Base-by-base conservation (phyloP, 2,329 filamentous ascomycete genomes). In the Aaosphaeria arxii region DNA sequence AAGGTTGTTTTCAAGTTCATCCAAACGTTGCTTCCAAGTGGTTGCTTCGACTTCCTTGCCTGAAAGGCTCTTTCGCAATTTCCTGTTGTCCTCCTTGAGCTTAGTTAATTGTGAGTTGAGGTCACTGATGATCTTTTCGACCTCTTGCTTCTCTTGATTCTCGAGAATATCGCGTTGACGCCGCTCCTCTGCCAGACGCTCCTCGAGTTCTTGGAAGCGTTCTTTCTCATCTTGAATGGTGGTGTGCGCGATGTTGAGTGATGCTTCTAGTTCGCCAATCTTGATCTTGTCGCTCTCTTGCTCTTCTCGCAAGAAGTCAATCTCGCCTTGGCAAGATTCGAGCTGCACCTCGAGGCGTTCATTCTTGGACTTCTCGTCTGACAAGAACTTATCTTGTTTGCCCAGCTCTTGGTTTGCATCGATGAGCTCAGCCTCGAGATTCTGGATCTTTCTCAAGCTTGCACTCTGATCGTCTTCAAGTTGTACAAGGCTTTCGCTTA, bases 211-310 rank as follows among this genome's bases (percentile, higher is more conserved):
- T 29, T 69, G 68, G 50, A 74, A 62, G 45, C 72, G 85, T 51
- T 96, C 91, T 69, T 87, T 88, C 69, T 96, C 91, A 44, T 94
- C 91, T 48, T 87, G 83, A n/a, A 96, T 75, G 43, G 77, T 83
- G 62, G 90, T 84, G 66, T 95, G 88, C n/a, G 85, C 81, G 48
- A 84, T 87, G 59, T 89, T 88, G 35, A 96, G 74, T 11, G 86
- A 84, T 6, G 89, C 88, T 64, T 97, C 91, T 6, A 97, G 78
- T 63, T 97, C 91, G 35, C 92, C 90, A 61, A 99, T 97, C 71
- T 91, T 91, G 67, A 99, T 95, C 79, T 99, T 99, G 76, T 99
- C 94, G 13, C 83, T 84, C 71, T 99, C 94, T 70, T 99, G 94
- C 74, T 99, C 94, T 66, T 99, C 94, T 1, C 94, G 86, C 44